Evolutionary conservation across 2,329 filamentous ascomycete species (phyloP).

Genomic region (Colletotrichum brevisporum): DNA sequence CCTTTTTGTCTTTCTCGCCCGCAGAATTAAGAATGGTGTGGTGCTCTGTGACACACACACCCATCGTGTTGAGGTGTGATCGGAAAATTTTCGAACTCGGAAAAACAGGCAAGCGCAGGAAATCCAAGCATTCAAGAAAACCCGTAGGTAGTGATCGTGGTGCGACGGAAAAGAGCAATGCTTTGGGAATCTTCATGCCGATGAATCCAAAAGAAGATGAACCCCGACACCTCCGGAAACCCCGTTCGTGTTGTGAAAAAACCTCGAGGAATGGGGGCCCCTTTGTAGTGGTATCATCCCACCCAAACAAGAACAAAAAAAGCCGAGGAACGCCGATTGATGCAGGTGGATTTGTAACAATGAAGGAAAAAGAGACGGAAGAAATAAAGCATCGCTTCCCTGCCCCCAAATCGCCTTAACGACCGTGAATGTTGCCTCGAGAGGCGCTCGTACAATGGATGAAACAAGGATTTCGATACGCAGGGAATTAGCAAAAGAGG

Average conservation of each 20-base stretch:
- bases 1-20: slow-evolving; percentile 17
- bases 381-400: not conserved
- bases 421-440: slow-evolving; percentile 28
- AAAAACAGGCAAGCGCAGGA: not conserved
- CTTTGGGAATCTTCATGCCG: slow-evolving; percentile 17
- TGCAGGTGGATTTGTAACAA: slow-evolving; percentile 30
- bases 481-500: not conserved
- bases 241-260: slow-evolving; percentile 2
- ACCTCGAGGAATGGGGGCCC: slow-evolving; percentile 16
- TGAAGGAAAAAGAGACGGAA: not conserved
- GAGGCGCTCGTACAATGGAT: slow-evolving; percentile 28
- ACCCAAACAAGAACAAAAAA: slow-evolving; percentile 11
- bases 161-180: slow-evolving; percentile 1
- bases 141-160: slow-evolving; percentile 35
- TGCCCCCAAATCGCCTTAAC: not conserved
- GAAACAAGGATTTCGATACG: not conserved
- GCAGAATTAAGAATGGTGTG: slow-evolving; percentile 19
- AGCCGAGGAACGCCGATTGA: slow-evolving; percentile 31
- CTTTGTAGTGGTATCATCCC: slow-evolving; percentile 39
- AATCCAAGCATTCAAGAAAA: not conserved
- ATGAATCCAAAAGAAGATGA: slow-evolving; percentile 2
- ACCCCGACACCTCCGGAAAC: slow-evolving; percentile 10
- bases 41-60: not conserved
- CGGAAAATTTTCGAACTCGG: not conserved
- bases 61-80: slow-evolving; percentile 13